phyloP scores from a whole-genome alignment of 805 yeast genomes.

The Saccharomycopsis sp. region DNA sequence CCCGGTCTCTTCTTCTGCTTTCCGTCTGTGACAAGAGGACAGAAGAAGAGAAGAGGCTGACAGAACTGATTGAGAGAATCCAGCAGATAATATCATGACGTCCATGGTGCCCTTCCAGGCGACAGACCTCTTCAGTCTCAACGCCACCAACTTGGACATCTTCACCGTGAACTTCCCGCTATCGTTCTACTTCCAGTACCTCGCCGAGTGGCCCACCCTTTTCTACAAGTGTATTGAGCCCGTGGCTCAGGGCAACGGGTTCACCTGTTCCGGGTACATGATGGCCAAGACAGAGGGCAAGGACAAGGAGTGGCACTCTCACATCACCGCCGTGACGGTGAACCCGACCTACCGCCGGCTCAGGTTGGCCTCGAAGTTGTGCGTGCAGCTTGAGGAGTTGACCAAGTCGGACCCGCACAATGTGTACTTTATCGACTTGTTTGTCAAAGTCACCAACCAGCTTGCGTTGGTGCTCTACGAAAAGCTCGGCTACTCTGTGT shows the following conservation, averaged over 20 bases:
- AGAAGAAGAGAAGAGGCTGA: too few species aligned
- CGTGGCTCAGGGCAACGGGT: constrained; percentile 6
- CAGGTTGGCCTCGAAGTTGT: constrained; percentile 75
- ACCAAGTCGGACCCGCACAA: constrained; percentile 74
- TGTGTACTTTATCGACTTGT: constrained; percentile 80
- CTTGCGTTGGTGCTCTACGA: constrained; percentile 79
- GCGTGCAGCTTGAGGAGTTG: constrained; percentile 60
- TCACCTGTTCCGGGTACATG: constrained; percentile 60
- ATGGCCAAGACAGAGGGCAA: constrained; percentile 95
- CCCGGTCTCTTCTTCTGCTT: too few species aligned
- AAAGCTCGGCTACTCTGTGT: constrained; percentile 77
- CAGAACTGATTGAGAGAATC: too few species aligned
- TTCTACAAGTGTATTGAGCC: constrained; percentile 64
- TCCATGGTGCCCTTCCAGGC: constrained; percentile 83
- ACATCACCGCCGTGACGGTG: constrained; percentile 91
- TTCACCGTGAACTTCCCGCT: constrained; percentile 87
- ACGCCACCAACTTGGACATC: constrained; percentile 75
- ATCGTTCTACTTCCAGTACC: constrained; percentile 75
- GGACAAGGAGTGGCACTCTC: constrained; percentile 86
- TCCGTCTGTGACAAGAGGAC: too few species aligned
- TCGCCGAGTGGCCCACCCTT: constrained; percentile 79
- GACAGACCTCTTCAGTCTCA: constrained; percentile 66
- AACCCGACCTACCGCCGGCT: constrained; percentile 74
- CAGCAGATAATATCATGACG: constrained; percentile 62
- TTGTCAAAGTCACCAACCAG: constrained; percentile 77